Conservation (phyloP, 176 grass and related monocot genomes). For the Eragrostis nindensis region DNA sequence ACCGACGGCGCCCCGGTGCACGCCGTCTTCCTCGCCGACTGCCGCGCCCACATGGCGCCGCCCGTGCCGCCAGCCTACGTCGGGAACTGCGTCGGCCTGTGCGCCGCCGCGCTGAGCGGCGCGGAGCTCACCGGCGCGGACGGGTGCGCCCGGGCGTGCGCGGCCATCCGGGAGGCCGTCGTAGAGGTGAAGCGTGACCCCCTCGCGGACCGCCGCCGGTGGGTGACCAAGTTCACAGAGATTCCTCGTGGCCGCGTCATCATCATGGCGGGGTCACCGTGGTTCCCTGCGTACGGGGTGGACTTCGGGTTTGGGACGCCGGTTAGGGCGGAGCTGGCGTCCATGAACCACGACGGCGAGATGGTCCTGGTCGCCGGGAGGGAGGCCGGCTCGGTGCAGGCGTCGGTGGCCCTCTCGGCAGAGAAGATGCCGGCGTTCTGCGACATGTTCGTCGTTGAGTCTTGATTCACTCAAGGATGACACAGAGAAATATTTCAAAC, state of each 20-base stretch:
- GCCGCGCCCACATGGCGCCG: constrained; percentile 1
- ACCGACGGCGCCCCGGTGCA: not conserved
- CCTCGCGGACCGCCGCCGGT: not conserved
- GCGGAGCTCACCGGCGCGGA: not conserved
- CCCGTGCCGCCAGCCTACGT: not conserved
- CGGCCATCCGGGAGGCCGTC: not conserved
- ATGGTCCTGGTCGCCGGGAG: constrained; percentile 28
- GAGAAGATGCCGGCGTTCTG: not conserved
- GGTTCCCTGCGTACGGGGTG: constrained; percentile 32
- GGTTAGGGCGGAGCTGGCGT: constrained; percentile 45
- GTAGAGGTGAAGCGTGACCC: not conserved
- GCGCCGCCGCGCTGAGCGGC: not conserved
- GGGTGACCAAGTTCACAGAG: not conserved
- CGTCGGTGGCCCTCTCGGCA: constrained; percentile 15
- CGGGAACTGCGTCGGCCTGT: constrained; percentile 1
- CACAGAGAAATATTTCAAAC: no score
- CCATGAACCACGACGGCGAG: constrained; percentile 47
- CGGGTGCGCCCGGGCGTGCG: not conserved
- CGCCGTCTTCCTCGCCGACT: constrained; percentile 16
- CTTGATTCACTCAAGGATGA: not conserved
- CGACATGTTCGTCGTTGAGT: not conserved
- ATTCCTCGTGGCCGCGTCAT: not conserved
- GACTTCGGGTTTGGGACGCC: constrained; percentile 59
- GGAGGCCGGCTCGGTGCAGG: constrained; percentile 41
- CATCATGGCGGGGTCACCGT: constrained; percentile 27